Percentiles rank a stretch among this genome's conserved stretches.
Conservation (phyloP, 208 protist species). For the Trypanosoma brucei region DNA sequence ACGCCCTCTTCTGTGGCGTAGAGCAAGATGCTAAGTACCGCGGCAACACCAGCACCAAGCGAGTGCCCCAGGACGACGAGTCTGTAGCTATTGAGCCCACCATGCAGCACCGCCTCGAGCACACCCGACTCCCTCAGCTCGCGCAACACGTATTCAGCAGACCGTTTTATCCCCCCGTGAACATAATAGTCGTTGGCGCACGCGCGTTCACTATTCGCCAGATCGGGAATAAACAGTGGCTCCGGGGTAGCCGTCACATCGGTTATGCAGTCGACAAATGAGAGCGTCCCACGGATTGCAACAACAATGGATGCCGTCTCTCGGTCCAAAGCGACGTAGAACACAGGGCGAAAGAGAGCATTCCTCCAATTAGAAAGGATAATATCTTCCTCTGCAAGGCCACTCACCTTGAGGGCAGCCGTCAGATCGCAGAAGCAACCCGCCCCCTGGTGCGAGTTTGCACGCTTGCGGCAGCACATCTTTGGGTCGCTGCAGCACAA, state of each 20-base stretch:
- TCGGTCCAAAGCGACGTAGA: conserved; percentile 71
- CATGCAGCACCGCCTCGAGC: conserved; percentile 36
- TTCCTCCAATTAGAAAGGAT: conserved; percentile 72
- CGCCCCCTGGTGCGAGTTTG: conserved; percentile 42
- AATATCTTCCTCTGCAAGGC: conserved; percentile 54
- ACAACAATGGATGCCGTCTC: conserved; percentile 56
- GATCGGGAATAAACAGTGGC: conserved; percentile 22
- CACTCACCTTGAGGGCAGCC: conserved; percentile 50
- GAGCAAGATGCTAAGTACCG: conserved; percentile 65
- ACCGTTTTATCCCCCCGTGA: conserved; percentile 74
- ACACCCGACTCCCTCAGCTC: conserved; percentile 58
- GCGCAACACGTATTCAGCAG: conserved; percentile 53
- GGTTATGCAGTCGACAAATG: conserved; percentile 76
- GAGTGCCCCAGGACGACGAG: conserved; percentile 84
- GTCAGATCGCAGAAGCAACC: conserved; percentile 62
- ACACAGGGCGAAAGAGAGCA: conserved; percentile 61
- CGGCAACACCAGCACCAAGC: conserved; percentile 73
- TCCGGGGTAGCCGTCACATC: conserved; percentile 61
- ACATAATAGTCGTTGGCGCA: conserved; percentile 60
- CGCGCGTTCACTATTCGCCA: neutral
- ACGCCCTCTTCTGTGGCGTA: conserved; percentile 39
- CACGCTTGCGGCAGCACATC: conserved; percentile 58
- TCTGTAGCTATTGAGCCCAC: conserved; percentile 30
- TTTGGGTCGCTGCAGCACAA: conserved; percentile 60
- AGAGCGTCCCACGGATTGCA: conserved; percentile 86